These are phyloP conservation scores for Neonectria hederae DNA, from an alignment of 2,329 filamentous ascomycete species.

Conservation along the genomic window DNA sequence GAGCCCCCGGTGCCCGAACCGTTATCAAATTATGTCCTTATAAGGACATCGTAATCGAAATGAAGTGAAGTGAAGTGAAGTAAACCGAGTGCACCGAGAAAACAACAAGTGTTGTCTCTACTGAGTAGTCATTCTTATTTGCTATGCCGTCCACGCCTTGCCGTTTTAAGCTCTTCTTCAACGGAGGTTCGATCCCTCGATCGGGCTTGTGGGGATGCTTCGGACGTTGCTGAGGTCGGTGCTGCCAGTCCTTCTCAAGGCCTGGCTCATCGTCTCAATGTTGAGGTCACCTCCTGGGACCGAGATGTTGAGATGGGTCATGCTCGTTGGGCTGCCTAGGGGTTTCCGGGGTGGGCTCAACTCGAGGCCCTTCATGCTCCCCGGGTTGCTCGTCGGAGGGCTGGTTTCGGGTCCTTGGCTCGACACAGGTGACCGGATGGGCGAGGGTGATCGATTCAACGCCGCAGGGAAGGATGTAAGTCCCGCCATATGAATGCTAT, in stretches of 20 bases:
- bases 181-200: constrained; percentile 52
- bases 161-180: constrained; percentile 26
- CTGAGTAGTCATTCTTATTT: constrained; percentile 30
- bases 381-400: constrained; percentile 79
- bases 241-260: constrained; percentile 84
- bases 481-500: constrained; percentile 75
- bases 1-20: constrained; percentile 33
- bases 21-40: constrained; percentile 31
- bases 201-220: constrained; percentile 68
- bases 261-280: constrained; percentile 94
- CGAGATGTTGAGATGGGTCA: constrained; percentile 56
- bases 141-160: not conserved
- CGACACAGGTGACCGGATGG: constrained; percentile 80
- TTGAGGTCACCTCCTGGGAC: constrained; percentile 71
- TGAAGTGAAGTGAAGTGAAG: constrained; percentile 20
- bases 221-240: constrained; percentile 72
- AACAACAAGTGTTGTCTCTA: constrained; percentile 24
- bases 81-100: not conserved
- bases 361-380: constrained; percentile 79
- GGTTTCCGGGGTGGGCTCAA: constrained; percentile 70
- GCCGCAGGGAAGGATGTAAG: constrained; percentile 67
- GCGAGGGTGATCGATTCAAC: constrained; percentile 78
- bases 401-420: constrained; percentile 75
- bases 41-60: constrained; percentile 32
- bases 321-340: constrained; percentile 70